Evolutionary conservation across 768 basidiomycete genomes (phyloP).

Genomic region (Rubroboletus pulcherrimus): DNA sequence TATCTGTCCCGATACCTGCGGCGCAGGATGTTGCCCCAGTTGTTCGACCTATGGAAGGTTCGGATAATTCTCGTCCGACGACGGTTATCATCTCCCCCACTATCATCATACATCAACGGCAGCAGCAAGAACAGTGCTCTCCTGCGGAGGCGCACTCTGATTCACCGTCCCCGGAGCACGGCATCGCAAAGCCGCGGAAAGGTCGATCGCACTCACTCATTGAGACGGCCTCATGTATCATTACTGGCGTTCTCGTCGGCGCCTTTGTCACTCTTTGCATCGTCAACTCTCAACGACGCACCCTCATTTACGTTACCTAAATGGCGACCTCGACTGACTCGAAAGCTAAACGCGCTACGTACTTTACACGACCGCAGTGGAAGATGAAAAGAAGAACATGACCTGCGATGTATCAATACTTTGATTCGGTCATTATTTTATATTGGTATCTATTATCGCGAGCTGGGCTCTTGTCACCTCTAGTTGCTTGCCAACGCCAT

Average conservation of each 20-base stretch:
- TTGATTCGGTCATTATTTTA: slow-evolving; percentile 17
- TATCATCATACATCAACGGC: slow-evolving; percentile 24
- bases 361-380: not conserved
- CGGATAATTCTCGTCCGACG: slow-evolving; percentile 6
- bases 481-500: slow-evolving; percentile 4
- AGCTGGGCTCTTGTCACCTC: slow-evolving; percentile 9
- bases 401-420: slow-evolving; percentile 21
- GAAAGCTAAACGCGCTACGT: not conserved
- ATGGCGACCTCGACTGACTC: not conserved
- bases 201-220: slow-evolving; percentile 22
- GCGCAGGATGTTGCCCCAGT: slow-evolving; percentile 6
- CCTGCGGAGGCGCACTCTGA: slow-evolving; percentile 14
- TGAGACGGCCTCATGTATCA: slow-evolving; percentile 43
- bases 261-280: slow-evolving; percentile 53
- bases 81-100: slow-evolving; percentile 26
- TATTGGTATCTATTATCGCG: slow-evolving; percentile 27
- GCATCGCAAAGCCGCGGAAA: slow-evolving; percentile 14
- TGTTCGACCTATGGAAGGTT: not conserved
- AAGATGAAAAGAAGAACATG: slow-evolving; percentile 3
- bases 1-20: not conserved
- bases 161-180: slow-evolving; percentile 2
- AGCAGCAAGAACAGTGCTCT: slow-evolving; percentile 14
- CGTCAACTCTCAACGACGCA: slow-evolving; percentile 44
- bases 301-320: slow-evolving; percentile 39
- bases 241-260: slow-evolving; percentile 60